Base-by-base conservation (phyloP, 805 yeast genomes). In the Starmerella apis region DNA sequence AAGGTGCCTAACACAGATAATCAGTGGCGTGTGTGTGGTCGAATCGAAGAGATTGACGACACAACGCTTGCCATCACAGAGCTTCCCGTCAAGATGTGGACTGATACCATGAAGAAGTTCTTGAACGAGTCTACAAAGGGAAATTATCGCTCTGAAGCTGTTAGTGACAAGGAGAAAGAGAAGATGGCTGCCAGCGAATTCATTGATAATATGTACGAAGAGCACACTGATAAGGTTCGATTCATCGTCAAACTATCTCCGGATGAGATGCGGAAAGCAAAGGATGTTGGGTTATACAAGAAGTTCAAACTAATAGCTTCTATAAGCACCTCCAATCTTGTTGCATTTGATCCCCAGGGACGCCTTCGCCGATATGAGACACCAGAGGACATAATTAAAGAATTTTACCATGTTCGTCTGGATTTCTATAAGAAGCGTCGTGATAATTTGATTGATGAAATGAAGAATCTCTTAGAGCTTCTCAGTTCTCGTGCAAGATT, bases 201-300 rank as follows among this genome's bases (percentile, higher is more conserved):
- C 94, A 86, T 90, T 54, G 88, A 86, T 58, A 96, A 90, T 66
- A 78, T 88, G 80, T 86, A 82, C 58, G 98, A 92, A 63, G 95
- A 90, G 64, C 98, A 92, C 65, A 38, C 43, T 10, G 84, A 86
- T 16, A 72, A 78, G 50, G 80, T 92, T 56, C 78, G 80, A 54
- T 92, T 92, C 61, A 78, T 85, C 24, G 77, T 92, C 25, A 85
- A 79, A 31, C 68, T 92, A 55, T 69, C 80, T 10, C 76, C 74
- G 47, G 90, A 80, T 43, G 95, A 90, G 63, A 90, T 92, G 97
- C 74, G 68, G 22, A 84, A 85, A 59, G 76, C 95, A 0, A 70
- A 74, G 54, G 72, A 72, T 46, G 76, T 82, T 22, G 98, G 98
- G 0, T 71, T 86, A 48, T 76, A 84, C 59, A 94, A 86, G 61